Base-by-base conservation (phyloP, 225 moss, liverwort and hornwort genomes). In the Pseudisothecium myosuroides region DNA sequence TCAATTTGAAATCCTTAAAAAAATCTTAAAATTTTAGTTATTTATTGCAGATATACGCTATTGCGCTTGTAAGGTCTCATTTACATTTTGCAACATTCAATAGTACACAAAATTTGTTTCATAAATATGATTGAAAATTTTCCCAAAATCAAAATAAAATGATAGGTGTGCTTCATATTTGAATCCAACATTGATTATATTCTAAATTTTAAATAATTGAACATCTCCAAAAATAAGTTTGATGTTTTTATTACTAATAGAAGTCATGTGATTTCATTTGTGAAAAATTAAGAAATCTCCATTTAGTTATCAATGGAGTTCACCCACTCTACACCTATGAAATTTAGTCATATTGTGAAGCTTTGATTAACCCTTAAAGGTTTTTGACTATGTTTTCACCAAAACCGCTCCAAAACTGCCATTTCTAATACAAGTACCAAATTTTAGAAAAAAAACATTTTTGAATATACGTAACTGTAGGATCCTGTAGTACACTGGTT, bases 41-140 rank as follows among this genome's bases (percentile, higher is more conserved):
- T n/a, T 68, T 39, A 22, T 39, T 39, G 23, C 0, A 23, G 3
- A 7, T n/a, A 13, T 23, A 36, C 0, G 1, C 23, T n/a, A 68
- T 1, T 23, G 10, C 37, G 37, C 14, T 26, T 41, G 5, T 41
- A 41, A 71, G 3, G 26, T 71, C n/a, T 71, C 3, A 1, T 7
- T 71, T 22, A 14, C 26, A 26, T 71, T 69, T n/a, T 39, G 14
- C 41, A 71, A 24, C 69, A 24, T 41, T 71, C 0, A 41, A 0
- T 39, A 4, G 1, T 41, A 41, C 13, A 71, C 69, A 24, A 69
- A 34, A 12, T 68, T 24, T 14, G 3, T 8, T 71, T 71, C n/a
- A 26, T 10, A 71, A 71, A 39, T 39, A 39, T 39, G 7, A 69
- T 69, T 68, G 9, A 65, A 16, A 34, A 2, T 65, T 65, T 64